Evolutionary conservation across 2,329 filamentous ascomycete species (phyloP), one percentile per base, ranked within the genome.

Genomic region (Bipolaris zeicola): DNA sequence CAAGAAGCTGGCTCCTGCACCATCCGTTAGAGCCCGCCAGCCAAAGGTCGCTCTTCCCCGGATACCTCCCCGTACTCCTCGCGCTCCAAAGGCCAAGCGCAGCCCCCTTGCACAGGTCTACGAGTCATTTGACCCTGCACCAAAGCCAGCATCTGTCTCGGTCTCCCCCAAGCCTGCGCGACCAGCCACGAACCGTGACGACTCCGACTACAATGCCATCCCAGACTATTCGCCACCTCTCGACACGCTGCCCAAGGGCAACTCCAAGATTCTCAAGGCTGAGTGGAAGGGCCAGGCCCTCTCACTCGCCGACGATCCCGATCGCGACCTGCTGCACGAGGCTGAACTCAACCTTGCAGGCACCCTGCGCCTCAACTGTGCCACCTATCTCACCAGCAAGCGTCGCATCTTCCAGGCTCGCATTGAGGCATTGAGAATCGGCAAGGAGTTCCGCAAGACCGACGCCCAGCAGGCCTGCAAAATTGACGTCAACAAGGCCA

Each of bases 401-500:
- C 88, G 94, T 56, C 89, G 92, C 58, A 94, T 98, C 71, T 98
- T 98, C 75, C 82, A 89, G 52, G 87, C 87, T 47, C 87, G 91
- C 38, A 84, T 94, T 33, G 85, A 89, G 57, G 85, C 87, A 2
- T 79, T 87, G 36, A 77, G 80, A 53, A 87, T 86, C 34, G 84
- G 85, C 72, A 95, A 96, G 77, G 90, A 93, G 69, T 97, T 96
- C 76, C 88, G 91, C 74, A 96, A 96, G 84, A 98, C 94, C 1
- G 91, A 96, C 73, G 92, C 92, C 5, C 94, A 98, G 76, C 91
- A 96, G 75, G 92, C 91, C n/a, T 96, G 92, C 83, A 96, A 96
- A 81, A 96, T 97, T 62, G 94, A 98, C 69, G 94, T 98, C 74
- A 97, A 97, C 82, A 98, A 97, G 81, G 92, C 93, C 3, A 96